Evolutionary conservation across 495 filamentous ascomycete genomes (phyloP).

Genomic region (Aspergillus coremiiformis): DNA sequence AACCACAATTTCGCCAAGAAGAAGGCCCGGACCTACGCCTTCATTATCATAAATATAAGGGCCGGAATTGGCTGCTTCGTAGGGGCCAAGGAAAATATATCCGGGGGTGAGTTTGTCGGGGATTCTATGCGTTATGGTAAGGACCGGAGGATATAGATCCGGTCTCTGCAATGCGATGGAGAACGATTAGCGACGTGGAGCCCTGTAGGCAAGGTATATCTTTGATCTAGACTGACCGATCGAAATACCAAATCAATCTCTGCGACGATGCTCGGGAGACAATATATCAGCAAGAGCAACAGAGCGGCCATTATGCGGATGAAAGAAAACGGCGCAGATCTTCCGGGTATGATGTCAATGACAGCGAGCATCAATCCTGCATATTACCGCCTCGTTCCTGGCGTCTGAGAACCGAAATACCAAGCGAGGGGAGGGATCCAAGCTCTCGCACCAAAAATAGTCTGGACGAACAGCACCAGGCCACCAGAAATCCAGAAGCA

Average conservation of each 20-base stretch:
- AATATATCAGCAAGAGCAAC: conserved; percentile 3
- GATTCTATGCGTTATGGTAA: conserved; percentile 25
- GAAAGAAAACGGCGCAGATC: conserved; percentile 7
- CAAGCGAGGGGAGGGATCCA: background rate
- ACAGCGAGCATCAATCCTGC: conserved; percentile 19
- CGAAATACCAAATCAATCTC: conserved; percentile 14
- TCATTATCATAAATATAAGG: conserved; percentile 40
- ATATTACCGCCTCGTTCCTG: conserved; percentile 11
- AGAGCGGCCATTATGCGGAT: background rate
- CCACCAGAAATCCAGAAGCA: background rate
- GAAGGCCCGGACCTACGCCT: conserved; percentile 27
- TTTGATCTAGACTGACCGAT: conserved; percentile 10
- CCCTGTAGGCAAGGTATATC: background rate
- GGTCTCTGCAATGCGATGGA: conserved; percentile 25
- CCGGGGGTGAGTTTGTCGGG: conserved; percentile 31
- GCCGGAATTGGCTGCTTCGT: conserved; percentile 33
- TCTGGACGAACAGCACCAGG: background rate
- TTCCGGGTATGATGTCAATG: conserved; percentile 5
- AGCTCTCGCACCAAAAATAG: background rate
- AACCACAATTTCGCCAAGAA: background rate
- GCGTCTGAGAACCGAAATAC: background rate
- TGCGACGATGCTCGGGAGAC: conserved; percentile 2
- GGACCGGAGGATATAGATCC: conserved; percentile 32
- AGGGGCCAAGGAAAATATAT: conserved; percentile 40
- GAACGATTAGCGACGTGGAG: conserved; percentile 4